Evolutionary conservation across 106 monocot genomes (phyloP).

Genomic region (Phalaenopsis aphrodite): DNA sequence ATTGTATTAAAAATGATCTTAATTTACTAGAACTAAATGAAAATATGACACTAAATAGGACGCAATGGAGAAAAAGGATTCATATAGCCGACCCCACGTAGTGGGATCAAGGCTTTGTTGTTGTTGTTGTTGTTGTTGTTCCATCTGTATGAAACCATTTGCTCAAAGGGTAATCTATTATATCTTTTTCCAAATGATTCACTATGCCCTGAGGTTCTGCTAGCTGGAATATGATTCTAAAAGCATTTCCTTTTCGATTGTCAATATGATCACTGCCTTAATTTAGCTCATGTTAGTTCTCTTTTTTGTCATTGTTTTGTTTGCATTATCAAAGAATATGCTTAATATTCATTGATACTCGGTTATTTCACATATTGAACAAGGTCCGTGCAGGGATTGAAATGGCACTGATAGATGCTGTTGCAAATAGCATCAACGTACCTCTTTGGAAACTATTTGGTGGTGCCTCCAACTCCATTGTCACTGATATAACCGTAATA

Average conservation of each 20-base stretch:
- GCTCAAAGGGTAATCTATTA: not conserved
- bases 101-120: too few species aligned
- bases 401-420: slow-evolving; percentile 96
- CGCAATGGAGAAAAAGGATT: too few species aligned
- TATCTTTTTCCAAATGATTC: not conserved
- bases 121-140: not conserved
- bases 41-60: too few species aligned
- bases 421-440: slow-evolving; percentile 67
- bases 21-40: too few species aligned
- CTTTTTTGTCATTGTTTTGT: too few species aligned
- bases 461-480: slow-evolving; percentile 51
- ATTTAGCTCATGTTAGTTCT: not conserved
- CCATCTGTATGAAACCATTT: not conserved
- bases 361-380: slow-evolving; percentile 12
- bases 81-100: too few species aligned
- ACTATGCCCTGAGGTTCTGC: not conserved
- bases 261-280: not conserved
- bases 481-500: slow-evolving; percentile 68
- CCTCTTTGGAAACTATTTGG: slow-evolving; percentile 98
- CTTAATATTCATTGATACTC: slow-evolving; percentile 1
- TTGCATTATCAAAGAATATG: not conserved
- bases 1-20: too few species aligned
- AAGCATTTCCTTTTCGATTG: not conserved
- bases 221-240: not conserved
- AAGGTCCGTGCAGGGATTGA: slow-evolving; percentile 89